A percentile compares a stretch with the other conserved stretches of the same genome.
Conservation (phyloP, 441 rosid species). For the Syzygium malaccense region DNA sequence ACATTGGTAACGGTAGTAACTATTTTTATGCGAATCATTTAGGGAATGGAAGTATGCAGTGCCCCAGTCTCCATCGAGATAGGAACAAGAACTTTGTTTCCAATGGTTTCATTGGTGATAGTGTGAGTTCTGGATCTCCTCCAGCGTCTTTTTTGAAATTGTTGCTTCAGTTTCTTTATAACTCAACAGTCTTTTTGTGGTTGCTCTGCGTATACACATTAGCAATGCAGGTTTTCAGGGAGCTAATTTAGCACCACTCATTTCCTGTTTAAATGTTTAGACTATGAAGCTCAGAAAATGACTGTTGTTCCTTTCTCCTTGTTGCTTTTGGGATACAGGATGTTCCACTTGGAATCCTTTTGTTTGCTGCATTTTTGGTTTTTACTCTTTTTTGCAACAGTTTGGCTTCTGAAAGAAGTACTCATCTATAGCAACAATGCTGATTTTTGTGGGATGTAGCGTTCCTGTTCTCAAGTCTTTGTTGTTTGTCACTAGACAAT, state of each 20-base stretch:
- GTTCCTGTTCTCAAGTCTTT: neutral
- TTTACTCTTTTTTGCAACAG: neutral
- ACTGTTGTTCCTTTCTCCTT: neutral
- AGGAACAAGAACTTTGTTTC: neutral
- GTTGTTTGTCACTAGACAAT: neutral
- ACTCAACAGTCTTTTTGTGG: neutral
- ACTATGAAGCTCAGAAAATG: neutral
- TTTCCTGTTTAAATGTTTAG: neutral
- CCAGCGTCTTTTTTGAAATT: neutral
- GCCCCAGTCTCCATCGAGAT: neutral
- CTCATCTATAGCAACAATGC: neutral
- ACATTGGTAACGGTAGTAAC: neutral
- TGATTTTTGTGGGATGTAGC: neutral
- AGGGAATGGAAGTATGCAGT: neutral
- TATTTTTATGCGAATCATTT: neutral
- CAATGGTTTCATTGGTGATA: neutral
- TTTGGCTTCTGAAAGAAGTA: neutral
- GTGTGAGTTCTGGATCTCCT: neutral
- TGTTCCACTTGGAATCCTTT: neutral
- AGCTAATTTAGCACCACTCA: neutral
- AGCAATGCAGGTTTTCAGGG: neutral
- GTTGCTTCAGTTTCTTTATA: neutral
- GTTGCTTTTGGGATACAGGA: neutral
- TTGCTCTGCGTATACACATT: neutral
- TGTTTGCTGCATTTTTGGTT: neutral